Conservation (phyloP, 768 basidiomycete species). For the Psilocybe sp. region DNA sequence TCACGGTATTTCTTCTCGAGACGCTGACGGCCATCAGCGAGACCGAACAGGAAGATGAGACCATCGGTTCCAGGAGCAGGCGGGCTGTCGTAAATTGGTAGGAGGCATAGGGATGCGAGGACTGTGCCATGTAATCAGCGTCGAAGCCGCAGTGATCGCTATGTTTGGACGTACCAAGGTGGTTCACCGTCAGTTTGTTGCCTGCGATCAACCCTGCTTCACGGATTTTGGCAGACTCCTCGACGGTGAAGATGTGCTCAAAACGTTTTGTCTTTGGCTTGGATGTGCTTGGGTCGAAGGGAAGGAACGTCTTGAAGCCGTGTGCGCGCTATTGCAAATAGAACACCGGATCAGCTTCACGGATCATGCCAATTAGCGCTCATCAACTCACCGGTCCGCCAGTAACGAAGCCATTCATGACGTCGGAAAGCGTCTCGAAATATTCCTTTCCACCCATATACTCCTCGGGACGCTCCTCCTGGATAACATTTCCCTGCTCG, state of each 20-base stretch:
- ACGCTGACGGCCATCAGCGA: conserved; percentile 15
- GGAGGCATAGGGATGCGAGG: conserved; percentile 12
- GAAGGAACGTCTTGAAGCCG: conserved; percentile 15
- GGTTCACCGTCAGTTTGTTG: conserved; percentile 17
- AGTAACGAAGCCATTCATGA: conserved; percentile 11
- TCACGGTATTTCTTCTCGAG: conserved; percentile 12
- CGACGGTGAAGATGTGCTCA: conserved; percentile 12
- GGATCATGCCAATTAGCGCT: not conserved
- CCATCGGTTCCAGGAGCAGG: conserved; percentile 8
- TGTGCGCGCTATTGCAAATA: conserved; percentile 9
- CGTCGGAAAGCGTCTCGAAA: conserved; percentile 10
- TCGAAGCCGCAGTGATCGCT: not conserved
- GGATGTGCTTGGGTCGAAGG: conserved; percentile 9
- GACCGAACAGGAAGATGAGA: conserved; percentile 14
- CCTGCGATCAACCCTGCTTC: conserved; percentile 6
- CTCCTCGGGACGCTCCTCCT: conserved; percentile 8
- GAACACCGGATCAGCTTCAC: not conserved
- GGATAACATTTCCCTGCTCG: conserved; percentile 2
- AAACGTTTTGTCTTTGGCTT: conserved; percentile 14
- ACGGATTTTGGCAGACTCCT: conserved; percentile 12
- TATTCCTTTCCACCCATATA: conserved; percentile 13
- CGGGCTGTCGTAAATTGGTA: conserved; percentile 15
- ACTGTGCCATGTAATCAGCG: not conserved
- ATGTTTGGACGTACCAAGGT: conserved; percentile 7
- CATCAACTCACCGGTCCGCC: conserved; percentile 12